These are phyloP conservation scores for Eucalyptus cloeziana DNA, from an alignment of 345 rosid species.

Conservation along the genomic window DNA sequence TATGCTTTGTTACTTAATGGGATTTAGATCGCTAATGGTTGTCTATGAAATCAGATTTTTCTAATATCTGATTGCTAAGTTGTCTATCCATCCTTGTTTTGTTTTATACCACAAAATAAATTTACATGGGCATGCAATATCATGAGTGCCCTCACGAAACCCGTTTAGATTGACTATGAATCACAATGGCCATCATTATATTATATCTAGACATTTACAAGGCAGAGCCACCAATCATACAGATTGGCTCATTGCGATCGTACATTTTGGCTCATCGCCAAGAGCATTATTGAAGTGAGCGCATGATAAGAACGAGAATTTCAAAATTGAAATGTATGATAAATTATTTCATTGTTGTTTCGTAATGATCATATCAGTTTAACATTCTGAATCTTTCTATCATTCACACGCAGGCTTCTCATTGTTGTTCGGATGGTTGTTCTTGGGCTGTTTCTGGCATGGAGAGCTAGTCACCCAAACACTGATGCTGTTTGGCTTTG, in stretches of 20 bases:
- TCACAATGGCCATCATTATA: not conserved
- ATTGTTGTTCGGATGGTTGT: constrained; percentile 57
- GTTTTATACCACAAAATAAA: not conserved
- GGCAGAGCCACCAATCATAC: not conserved
- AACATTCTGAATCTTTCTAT: not conserved
- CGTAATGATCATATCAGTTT: not conserved
- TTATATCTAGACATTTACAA: not conserved
- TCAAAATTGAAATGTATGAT: not conserved
- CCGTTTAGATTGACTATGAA: not conserved
- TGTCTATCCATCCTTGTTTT: not conserved
- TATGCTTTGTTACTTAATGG: not conserved
- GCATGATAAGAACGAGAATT: not conserved
- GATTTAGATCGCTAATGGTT: not conserved
- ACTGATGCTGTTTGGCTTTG: constrained; percentile 82
- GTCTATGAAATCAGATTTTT: not conserved
- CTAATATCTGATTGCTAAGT: not conserved
- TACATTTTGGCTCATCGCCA: not conserved
- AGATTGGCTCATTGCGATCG: not conserved
- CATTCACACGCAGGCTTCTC: constrained; percentile 56
- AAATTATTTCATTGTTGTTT: not conserved
- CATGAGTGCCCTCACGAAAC: not conserved
- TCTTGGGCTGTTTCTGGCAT: constrained; percentile 64
- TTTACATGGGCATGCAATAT: not conserved
- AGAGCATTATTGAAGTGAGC: not conserved
- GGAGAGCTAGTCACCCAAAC: constrained; percentile 67